A percentile compares a stretch with the other conserved stretches of the same genome.
phyloP scores from a whole-genome alignment of 225 moss, liverwort and hornwort genomes.

The Polytrichum formosum region DNA sequence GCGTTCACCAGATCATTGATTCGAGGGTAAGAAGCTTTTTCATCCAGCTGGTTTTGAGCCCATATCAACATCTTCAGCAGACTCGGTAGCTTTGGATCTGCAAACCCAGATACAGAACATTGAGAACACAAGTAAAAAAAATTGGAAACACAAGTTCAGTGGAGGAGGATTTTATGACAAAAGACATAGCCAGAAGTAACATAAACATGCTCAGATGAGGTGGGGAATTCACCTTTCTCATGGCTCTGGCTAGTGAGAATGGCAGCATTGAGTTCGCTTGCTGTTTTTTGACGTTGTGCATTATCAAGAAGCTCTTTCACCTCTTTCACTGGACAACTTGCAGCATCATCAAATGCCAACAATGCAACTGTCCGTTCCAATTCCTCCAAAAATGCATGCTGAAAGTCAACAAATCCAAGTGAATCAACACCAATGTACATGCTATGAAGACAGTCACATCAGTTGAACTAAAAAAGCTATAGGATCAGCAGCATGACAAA shows the following conservation, averaged over 20 bases:
- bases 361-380: conserved; percentile 90
- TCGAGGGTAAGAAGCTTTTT: conserved; percentile 90
- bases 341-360: conserved; percentile 85
- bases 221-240: conserved; percentile 67
- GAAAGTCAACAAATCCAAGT: conserved; percentile 10
- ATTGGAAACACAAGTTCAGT: no score
- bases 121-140: no score
- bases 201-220: no score
- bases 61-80: conserved; percentile 94
- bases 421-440: conserved; percentile 12
- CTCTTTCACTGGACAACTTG: conserved; percentile 89
- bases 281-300: conserved; percentile 92
- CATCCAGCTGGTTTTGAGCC: conserved; percentile 91
- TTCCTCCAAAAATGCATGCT: conserved; percentile 94
- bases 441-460: no score
- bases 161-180: no score
- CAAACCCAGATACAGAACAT: background rate
- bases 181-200: no score
- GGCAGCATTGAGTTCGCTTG: conserved; percentile 94
- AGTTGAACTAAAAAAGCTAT: no score
- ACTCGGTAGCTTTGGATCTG: conserved; percentile 94
- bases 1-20: conserved; percentile 91
- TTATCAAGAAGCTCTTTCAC: conserved; percentile 91
- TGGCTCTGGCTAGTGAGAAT: conserved; percentile 96
- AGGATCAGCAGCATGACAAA: no score